Conservation (phyloP, 2,329 filamentous ascomycete genomes). For the Madurella mycetomatis region DNA sequence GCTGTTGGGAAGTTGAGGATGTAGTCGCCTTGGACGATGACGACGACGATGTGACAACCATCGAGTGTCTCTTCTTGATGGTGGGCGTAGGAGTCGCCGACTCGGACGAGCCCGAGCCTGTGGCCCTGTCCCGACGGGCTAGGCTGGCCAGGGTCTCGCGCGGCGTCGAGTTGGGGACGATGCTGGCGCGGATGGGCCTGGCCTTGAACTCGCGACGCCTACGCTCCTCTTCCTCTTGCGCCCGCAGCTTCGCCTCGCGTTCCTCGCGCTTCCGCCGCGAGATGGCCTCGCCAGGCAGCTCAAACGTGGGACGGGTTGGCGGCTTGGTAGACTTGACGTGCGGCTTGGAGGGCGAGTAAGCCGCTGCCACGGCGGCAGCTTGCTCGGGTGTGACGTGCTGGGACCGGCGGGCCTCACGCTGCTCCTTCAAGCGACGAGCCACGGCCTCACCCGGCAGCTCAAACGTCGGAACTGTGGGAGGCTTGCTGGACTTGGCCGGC, state of each 20-base stretch:
- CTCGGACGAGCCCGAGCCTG: constrained; percentile 10
- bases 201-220: constrained; percentile 62
- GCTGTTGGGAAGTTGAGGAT: background rate
- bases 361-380: constrained; percentile 13
- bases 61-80: constrained; percentile 29
- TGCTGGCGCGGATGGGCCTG: constrained; percentile 47
- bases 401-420: constrained; percentile 52
- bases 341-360: constrained; percentile 36
- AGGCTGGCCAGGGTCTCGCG: constrained; percentile 57
- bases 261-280: constrained; percentile 53
- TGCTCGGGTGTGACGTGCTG: constrained; percentile 21
- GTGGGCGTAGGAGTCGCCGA: constrained; percentile 21
- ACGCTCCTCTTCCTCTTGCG: constrained; percentile 56
- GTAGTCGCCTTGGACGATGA: background rate
- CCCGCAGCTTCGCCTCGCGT: constrained; percentile 50
- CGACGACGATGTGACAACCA: constrained; percentile 3
- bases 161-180: constrained; percentile 40
- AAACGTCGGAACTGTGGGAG: constrained; percentile 52
- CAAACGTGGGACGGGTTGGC: constrained; percentile 54
- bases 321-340: constrained; percentile 46
- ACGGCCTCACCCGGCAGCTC: constrained; percentile 61
- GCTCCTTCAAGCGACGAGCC: constrained; percentile 53
- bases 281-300: constrained; percentile 60
- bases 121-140: constrained; percentile 34
- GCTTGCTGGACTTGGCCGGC: constrained; percentile 49